Base-by-base conservation (phyloP, 306 rosid species). In the Phaseolus lunatus region DNA sequence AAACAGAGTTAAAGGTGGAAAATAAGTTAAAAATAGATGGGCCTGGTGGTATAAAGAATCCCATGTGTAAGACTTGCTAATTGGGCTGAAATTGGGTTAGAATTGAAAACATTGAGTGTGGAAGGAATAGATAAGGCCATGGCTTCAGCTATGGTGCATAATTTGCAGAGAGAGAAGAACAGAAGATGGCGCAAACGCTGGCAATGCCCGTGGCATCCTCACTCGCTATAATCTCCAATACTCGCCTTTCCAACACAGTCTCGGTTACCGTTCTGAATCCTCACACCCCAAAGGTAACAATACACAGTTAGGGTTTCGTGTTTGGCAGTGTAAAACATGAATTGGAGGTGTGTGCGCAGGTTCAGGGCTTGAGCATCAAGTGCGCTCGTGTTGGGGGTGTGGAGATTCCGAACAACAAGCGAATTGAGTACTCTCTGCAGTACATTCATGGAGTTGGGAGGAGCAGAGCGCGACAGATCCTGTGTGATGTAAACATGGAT, bases 391-490 rank as follows among this genome's bases (percentile, higher is more conserved):
- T 95, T 44, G 99, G 99, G 0, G 93, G 93, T 39, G 97, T 95
- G 14, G 97, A 92, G 86, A 85, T 95, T 79, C 97, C 97, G 5
- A 95, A 86, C 92, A 92, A 85, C 88, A 95, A 92, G 84, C 63
- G 97, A 78, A 84, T 95, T 18, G 93, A 88, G 81, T 92, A 15
- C 63, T 95, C 99, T 15, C 90, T 95, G 12, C 99, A 89, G 84
- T 92, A 95, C 70, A 85, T 95, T 67, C 99, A 95, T 68, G 99
- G 97, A 50, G 85, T 95, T 81, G 99, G 97, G 13, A 89, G 99
- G 3, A 90, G 37, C 53, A 81, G 83, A 53, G 90, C 97, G 20
- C 81, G 88, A 16, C 52, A 87, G 61, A 92, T 95, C 70, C 86
- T 95, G 2, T 66, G 24, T 65, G 99, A 95, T 77, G 80, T 92